Evolutionary conservation across 805 yeast genomes (phyloP), one percentile per base, ranked within the genome.

Genomic region (Barnettozyma botsteinii): DNA sequence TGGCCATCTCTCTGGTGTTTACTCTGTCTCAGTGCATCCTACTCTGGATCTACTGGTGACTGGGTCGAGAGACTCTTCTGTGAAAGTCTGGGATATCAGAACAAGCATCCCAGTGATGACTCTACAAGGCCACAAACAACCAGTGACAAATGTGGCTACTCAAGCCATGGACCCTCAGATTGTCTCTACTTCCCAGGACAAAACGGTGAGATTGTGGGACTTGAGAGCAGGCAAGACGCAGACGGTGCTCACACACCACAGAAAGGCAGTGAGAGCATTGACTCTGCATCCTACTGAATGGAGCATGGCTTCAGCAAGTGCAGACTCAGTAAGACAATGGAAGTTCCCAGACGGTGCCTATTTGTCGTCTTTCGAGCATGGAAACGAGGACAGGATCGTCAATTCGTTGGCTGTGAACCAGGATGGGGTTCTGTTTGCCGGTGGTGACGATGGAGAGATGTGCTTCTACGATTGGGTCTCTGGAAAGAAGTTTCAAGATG

Each of bases 11-110:
- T 85, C 95, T 23, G 94, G 95, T 4, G 85, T 93, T 2, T 87
- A 86, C 54, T 70, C 94, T 0, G 69, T 89, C 31, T 91, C 80
- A 42, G 57, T 88, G 13, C 98, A 91, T 57, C 98, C 98, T 0
- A 85, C 87, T 4, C 62, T 89, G 20, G 95, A 89, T 51, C 64
- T 91, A 7, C 61, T 88, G 12, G 85, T 83, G 8, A 83, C 95
- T 4, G 98, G 88, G 5, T 94, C 97, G 17, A 66, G 96, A 43
- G 99, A 93, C 59, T 72, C 86, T 5, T 81, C 85, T 0, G 81
- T 88, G 0, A 68, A 94, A 39, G 82, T 88, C 5, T 93, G 99
- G 99, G 99, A 93, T 60, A 81, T 93, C 41, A 70, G 98, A 43
- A 76, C 95, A 0, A 68, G 87, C 34, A 62, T 73, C 3, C 80